phyloP scores from a whole-genome alignment of 164 flowering plant species.

The Vitis rotundifolia region DNA sequence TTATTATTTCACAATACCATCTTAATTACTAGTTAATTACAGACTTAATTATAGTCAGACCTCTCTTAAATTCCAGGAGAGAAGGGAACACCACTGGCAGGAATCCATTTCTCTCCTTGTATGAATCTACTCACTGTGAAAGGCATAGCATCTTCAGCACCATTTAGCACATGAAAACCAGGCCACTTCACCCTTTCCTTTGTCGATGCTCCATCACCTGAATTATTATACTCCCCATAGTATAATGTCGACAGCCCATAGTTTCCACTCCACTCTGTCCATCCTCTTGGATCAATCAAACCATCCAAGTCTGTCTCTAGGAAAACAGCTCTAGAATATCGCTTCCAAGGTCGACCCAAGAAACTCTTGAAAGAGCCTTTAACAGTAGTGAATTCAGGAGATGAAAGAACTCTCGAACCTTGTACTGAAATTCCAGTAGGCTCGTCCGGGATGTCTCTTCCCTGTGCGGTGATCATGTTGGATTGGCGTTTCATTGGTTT shows the following conservation, averaged over 20 bases:
- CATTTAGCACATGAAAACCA: constrained; percentile 52
- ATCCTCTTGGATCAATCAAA: constrained; percentile 54
- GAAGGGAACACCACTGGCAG: constrained; percentile 52
- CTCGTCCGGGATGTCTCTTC: constrained; percentile 39
- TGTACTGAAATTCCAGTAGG: constrained; percentile 59
- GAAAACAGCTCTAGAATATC: constrained; percentile 55
- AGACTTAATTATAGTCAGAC: too few species aligned
- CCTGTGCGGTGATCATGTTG: constrained; percentile 68
- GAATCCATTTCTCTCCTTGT: constrained; percentile 64
- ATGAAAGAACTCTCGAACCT: constrained; percentile 35
- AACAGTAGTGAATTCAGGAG: constrained; percentile 28
- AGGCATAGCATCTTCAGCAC: constrained; percentile 27
- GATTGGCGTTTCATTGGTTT: constrained; percentile 48
- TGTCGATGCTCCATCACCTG: constrained; percentile 48
- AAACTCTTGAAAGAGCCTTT: constrained; percentile 36
- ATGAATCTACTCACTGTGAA: constrained; percentile 48
- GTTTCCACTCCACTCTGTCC: constrained; percentile 55
- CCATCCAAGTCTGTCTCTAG: constrained; percentile 54
- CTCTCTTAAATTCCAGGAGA: constrained; percentile 25
- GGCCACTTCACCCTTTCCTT: constrained; percentile 58
- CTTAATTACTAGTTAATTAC: too few species aligned
- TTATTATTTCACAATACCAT: too few species aligned
- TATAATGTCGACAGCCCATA: constrained; percentile 48
- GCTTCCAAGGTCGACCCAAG: constrained; percentile 69
- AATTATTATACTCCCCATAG: constrained; percentile 61